Evolutionary conservation across 148 eudicot species (phyloP).

Genomic region (Euryodendron excelsum): DNA sequence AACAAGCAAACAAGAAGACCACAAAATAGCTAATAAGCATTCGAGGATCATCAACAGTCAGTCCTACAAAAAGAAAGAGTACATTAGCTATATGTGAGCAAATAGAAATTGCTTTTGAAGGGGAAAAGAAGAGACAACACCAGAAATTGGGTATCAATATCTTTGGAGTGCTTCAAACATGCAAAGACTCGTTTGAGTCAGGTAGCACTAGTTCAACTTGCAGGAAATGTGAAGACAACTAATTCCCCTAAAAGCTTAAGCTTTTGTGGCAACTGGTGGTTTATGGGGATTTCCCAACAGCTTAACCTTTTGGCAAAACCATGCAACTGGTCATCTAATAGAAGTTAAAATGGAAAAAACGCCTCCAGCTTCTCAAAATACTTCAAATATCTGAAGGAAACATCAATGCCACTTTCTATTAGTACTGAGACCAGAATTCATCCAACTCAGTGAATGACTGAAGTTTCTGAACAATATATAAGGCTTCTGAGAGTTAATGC

Average conservation of each 20-base stretch:
- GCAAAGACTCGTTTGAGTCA: background rate
- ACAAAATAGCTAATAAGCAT: slow-evolving; percentile 75
- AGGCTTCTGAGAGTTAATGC: background rate
- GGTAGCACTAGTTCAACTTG: background rate
- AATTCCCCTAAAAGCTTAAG: background rate
- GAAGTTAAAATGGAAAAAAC: background rate
- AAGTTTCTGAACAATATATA: background rate
- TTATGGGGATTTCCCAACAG: background rate
- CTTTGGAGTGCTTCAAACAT: background rate
- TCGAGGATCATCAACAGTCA: slow-evolving; percentile 82
- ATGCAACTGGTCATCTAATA: background rate
- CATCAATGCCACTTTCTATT: background rate
- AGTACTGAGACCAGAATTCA: background rate
- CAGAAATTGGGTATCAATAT: slow-evolving; percentile 1
- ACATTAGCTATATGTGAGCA: background rate
- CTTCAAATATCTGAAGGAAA: background rate
- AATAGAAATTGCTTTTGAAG: background rate
- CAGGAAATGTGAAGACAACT: background rate
- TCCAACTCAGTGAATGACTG: background rate
- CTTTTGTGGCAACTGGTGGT: background rate
- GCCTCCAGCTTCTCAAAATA: background rate
- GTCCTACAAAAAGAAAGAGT: slow-evolving; percentile 42
- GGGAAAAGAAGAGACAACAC: background rate
- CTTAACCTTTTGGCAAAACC: background rate
- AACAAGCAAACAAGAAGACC: slow-evolving; percentile 78